Conservation (phyloP, 176 grass and related monocot genomes). For the Pontederia crassipes region DNA sequence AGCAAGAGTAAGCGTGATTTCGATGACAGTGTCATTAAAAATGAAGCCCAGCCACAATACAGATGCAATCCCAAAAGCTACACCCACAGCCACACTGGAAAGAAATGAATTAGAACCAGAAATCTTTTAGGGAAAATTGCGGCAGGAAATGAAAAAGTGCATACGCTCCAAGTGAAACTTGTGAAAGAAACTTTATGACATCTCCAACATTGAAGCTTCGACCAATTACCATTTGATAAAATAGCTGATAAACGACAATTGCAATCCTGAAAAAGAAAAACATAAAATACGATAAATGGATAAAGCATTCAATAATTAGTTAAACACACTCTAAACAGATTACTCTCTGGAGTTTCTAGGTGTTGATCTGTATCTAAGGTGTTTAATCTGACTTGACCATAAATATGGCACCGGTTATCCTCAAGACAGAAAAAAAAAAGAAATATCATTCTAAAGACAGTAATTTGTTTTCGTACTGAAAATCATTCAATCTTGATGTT, state of each 20-base stretch:
- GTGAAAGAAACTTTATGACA: slow-evolving; percentile 72
- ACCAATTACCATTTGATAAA: slow-evolving; percentile 84
- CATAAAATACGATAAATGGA: slow-evolving; percentile 18
- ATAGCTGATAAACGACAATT: slow-evolving; percentile 93
- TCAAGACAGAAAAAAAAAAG: too few relatives aligned
- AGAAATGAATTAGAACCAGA: slow-evolving; percentile 18
- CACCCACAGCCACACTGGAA: slow-evolving; percentile 68
- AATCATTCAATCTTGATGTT: too few relatives aligned
- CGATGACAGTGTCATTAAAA: slow-evolving; percentile 92
- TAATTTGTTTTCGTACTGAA: too few relatives aligned
- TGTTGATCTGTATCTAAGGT: too few relatives aligned
- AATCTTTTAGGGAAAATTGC: background rate
- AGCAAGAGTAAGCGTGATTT: slow-evolving; percentile 84
- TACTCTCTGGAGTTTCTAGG: too few relatives aligned
- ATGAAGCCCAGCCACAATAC: slow-evolving; percentile 94
- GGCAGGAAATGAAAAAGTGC: slow-evolving; percentile 22
- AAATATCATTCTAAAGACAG: too few relatives aligned
- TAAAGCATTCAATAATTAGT: background rate
- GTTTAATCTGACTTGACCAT: too few relatives aligned
- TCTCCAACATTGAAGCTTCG: slow-evolving; percentile 54
- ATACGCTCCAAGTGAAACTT: slow-evolving; percentile 95
- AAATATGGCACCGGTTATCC: too few relatives aligned
- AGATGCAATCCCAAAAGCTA: slow-evolving; percentile 84
- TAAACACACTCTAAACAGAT: background rate
- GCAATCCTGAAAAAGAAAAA: slow-evolving; percentile 64